Base-by-base conservation (phyloP, 2,329 filamentous ascomycete species). In the Fusarium sp. region DNA sequence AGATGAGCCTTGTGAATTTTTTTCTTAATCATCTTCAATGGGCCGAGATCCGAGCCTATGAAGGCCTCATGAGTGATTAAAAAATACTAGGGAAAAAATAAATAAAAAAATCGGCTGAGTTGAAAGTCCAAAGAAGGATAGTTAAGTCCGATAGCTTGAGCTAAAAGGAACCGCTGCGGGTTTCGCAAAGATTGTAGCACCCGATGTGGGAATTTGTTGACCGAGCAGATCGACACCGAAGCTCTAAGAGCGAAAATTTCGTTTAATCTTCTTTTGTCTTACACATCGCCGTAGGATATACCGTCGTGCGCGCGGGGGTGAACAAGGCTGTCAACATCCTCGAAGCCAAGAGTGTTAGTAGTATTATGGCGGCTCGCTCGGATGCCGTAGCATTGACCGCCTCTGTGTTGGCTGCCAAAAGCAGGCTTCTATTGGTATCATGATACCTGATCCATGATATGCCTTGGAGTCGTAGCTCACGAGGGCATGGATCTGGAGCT, bases 401-500 rank as follows among this genome's bases (percentile, higher is more conserved):
- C 65, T 65, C 37, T 57, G 60, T 25, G 52, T 49, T 57, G 51
- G 51, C 37, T 58, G 34, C 20, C 55, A 57, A 48, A 67, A 47
- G 42, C 57, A 57, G 57, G 67, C 45, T 57, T 65, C 51, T 52
- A 67, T 65, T 68, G 56, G 48, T 46, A 59, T 66, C 57, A 62
- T 63, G 66, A 67, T 69, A 58, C 64, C 57, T 64, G 44, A 62
- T 63, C 63, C 46, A 55, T 61, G 68, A 70, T 73, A 60, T 60
- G 61, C 63, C 63, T 68, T 55, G 52, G 68, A 61, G 64, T 71
- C 57, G 69, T 67, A 61, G 70, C 73, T 75, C 71, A 74, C 72
- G 71, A 72, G 73, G 69, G 66, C 70, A 74, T 58, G 45, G 60
- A 29, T 64, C 48, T 54, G 60, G 62, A 75, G 69, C 57, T 60